Conservation (phyloP, 2,329 filamentous ascomycete genomes). For the Fulvia fulva region DNA sequence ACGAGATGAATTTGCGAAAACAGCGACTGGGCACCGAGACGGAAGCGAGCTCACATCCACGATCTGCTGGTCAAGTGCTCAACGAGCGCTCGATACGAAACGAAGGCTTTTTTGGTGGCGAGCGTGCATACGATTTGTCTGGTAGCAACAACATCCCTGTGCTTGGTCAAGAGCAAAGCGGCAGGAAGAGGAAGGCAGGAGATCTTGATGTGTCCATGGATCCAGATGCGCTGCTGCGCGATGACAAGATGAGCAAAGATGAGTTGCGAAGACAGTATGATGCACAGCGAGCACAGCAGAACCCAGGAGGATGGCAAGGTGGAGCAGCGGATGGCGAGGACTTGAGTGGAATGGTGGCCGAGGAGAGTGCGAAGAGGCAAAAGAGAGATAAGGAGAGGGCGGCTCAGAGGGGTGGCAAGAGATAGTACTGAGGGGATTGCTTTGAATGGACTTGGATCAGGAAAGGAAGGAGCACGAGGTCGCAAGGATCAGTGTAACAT, state of each 20-base stretch:
- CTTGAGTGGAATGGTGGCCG: constrained; percentile 90
- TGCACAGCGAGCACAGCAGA: constrained; percentile 58
- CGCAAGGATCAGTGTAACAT: neutral
- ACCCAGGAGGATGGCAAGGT: constrained; percentile 59
- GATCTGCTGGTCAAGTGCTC: constrained; percentile 82
- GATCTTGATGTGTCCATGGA: constrained; percentile 93
- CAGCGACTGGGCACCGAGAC: constrained; percentile 80
- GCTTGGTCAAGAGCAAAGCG: constrained; percentile 76
- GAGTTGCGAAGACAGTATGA: constrained; percentile 79
- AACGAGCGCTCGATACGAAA: constrained; percentile 81
- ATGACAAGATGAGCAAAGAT: constrained; percentile 79
- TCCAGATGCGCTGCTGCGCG: constrained; percentile 69
- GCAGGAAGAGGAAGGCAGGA: constrained; percentile 86
- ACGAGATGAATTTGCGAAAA: constrained; percentile 90
- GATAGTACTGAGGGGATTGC: neutral
- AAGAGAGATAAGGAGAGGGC: constrained; percentile 77
- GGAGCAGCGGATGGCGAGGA: constrained; percentile 68
- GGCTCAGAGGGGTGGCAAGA: constrained; percentile 45
- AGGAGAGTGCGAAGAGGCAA: constrained; percentile 84
- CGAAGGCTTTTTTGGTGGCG: constrained; percentile 93
- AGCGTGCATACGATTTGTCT: constrained; percentile 83
- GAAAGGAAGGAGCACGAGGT: neutral
- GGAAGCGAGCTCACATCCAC: constrained; percentile 69
- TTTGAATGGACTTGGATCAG: neutral
- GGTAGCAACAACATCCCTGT: constrained; percentile 58